Evolutionary conservation across 2,329 filamentous ascomycete species (phyloP).

Genomic region (Cladorrhinum sp.): DNA sequence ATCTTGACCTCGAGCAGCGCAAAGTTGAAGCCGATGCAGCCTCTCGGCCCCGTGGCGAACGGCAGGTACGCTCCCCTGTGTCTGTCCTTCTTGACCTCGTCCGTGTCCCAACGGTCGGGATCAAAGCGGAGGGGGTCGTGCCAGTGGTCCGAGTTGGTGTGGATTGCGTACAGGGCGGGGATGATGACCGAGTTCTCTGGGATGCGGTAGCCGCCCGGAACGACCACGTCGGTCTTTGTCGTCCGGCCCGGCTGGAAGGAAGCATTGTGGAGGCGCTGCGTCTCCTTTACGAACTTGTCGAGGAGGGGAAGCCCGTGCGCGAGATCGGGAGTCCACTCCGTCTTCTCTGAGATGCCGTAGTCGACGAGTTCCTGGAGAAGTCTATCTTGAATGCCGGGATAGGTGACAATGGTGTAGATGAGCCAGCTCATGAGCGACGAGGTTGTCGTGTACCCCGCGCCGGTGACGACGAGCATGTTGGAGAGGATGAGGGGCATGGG

Average conservation of each 20-base stretch:
- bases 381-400: slow-evolving; percentile 15
- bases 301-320: slow-evolving; percentile 49
- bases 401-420: slow-evolving; percentile 20
- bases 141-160: slow-evolving; percentile 55
- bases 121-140: slow-evolving; percentile 56
- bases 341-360: slow-evolving; percentile 34
- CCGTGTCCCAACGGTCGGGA: slow-evolving; percentile 58
- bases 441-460: slow-evolving; percentile 22
- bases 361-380: slow-evolving; percentile 20
- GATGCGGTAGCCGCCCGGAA: slow-evolving; percentile 58
- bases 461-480: slow-evolving; percentile 16
- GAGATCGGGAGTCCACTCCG: slow-evolving; percentile 45
- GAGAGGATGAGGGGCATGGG: background rate
- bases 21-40: slow-evolving; percentile 65
- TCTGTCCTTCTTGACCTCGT: slow-evolving; percentile 46
- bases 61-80: slow-evolving; percentile 55
- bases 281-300: slow-evolving; percentile 60
- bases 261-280: slow-evolving; percentile 57
- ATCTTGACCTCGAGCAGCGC: slow-evolving; percentile 60
- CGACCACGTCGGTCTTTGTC: slow-evolving; percentile 51
- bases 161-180: slow-evolving; percentile 48
- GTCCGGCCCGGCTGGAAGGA: slow-evolving; percentile 61
- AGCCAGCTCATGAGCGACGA: slow-evolving; percentile 17
- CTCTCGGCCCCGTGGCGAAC: slow-evolving; percentile 55
- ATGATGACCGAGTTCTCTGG: slow-evolving; percentile 53